These are phyloP conservation scores for Talaromyces stipitatus DNA, from an alignment of 495 filamentous ascomycete species.

Conservation along the genomic window DNA sequence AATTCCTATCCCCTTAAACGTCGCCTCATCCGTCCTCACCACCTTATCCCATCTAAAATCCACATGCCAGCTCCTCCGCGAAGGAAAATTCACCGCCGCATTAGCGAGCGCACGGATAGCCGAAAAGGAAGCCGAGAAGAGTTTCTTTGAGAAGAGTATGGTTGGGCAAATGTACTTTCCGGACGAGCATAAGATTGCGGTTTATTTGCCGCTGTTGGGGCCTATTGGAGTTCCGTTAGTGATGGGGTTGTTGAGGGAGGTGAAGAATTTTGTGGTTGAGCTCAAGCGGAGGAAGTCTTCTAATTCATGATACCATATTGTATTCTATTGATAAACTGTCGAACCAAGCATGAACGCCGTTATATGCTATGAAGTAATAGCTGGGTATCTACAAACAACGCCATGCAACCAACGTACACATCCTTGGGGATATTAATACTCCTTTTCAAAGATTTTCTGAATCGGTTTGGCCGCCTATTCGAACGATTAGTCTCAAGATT, in stretches of 20 bases:
- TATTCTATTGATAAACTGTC: neutral
- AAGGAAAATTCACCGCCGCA: conserved; percentile 57
- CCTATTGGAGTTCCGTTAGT: conserved; percentile 87
- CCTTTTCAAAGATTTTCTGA: conserved; percentile 75
- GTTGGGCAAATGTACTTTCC: conserved; percentile 97
- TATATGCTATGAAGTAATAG: neutral
- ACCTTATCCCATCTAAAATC: conserved; percentile 68
- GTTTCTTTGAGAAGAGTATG: conserved; percentile 99
- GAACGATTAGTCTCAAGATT: conserved; percentile 7
- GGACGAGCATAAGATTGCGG: conserved; percentile 97
- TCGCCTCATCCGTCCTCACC: conserved; percentile 75
- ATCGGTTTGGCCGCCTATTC: conserved; percentile 74
- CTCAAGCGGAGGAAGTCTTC: conserved; percentile 24
- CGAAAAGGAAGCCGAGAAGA: conserved; percentile 81
- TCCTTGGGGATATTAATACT: conserved; percentile 26
- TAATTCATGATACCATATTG: neutral
- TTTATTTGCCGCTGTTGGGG: conserved; percentile 86
- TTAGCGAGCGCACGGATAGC: conserved; percentile 76
- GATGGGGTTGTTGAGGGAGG: conserved; percentile 74
- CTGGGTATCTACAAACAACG: conserved; percentile 3
- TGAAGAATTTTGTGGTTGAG: conserved; percentile 44
- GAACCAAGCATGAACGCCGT: neutral
- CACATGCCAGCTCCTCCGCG: conserved; percentile 65
- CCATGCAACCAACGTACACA: neutral
- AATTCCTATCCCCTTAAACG: conserved; percentile 81